Evolutionary conservation across 192 early-diverging fungal genomes (phyloP), one percentile per base, ranked within the genome.

Genomic region (Coemansia sp.): DNA sequence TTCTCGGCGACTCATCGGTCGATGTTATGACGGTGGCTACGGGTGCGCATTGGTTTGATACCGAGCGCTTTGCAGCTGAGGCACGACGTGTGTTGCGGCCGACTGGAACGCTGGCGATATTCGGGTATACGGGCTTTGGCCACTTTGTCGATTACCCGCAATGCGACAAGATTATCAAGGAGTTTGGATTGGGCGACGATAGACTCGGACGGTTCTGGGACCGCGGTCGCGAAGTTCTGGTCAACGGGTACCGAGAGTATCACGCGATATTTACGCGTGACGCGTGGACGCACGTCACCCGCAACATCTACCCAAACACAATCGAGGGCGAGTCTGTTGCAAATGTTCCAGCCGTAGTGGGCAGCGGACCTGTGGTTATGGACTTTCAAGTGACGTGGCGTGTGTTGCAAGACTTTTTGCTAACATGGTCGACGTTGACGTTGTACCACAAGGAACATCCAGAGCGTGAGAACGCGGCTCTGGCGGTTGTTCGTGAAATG

Each of bases 21-120:
- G 80, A 82, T 52, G 50, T 82, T 14, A 56, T 78, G 11, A 82
- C 81, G 3, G 73, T 71, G 15, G 75, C 81, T 7, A 68, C 66
- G 4, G 75, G 60, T 0, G 75, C 69, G 9, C 81, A 82, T 44
- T 82, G 72, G 68, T 76, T 82, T 48, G 53, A 78, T 23, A 36
- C 61, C 17, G 51, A 64, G 8, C 47, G 47, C 38, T 77, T 77
- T 61, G 40, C 73, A 15, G 37, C 37, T 9, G 75, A 78, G 42
- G 65, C 71, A 20, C 55, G 55, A 34, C 67, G 81, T 7, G 71
- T 82, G 53, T 75, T 82, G 28, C 70, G 66, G 48, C 74, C 74
- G 3, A 62, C 21, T 2, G 81, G 81, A 2, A 74, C 75, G 0
- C 40, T 82, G 42, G 81, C 64, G 1, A 82, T 82, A 17, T 67